Conservation (phyloP, 495 filamentous ascomycete species). For the Penicillium herquei region DNA sequence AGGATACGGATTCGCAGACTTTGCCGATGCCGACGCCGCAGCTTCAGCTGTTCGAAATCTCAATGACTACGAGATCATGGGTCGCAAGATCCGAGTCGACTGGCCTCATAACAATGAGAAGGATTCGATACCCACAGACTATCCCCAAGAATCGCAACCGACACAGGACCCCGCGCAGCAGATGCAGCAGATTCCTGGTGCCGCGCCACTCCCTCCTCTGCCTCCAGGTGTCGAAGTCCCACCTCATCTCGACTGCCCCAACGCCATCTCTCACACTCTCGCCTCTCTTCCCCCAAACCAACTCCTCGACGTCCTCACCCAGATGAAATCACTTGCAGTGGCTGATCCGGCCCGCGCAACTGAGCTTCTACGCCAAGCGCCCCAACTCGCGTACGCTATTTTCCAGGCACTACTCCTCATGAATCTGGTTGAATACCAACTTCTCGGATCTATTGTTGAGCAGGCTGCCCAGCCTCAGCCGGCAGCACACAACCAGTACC, state of each 20-base stretch:
- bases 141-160: conserved; percentile 36
- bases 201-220: conserved; percentile 65
- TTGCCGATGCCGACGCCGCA: conserved; percentile 83
- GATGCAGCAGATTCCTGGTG: conserved; percentile 26
- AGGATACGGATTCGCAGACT: conserved; percentile 95
- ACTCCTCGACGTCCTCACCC: conserved; percentile 87
- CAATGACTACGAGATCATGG: conserved; percentile 95
- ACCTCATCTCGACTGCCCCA: conserved; percentile 75
- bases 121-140: conserved; percentile 61
- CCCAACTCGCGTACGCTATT: conserved; percentile 91
- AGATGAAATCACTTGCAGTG: conserved; percentile 87
- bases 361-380: conserved; percentile 83
- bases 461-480: conserved; percentile 45
- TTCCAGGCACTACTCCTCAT: conserved; percentile 94
- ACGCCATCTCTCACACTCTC: conserved; percentile 88
- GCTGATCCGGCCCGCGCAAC: conserved; percentile 80
- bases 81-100: conserved; percentile 88
- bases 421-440: conserved; percentile 76
- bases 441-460: conserved; percentile 58
- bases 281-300: conserved; percentile 81
- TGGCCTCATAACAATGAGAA: conserved; percentile 89
- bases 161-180: conserved; percentile 23
- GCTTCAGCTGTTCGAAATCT: conserved; percentile 94
- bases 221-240: conserved; percentile 82
- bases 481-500: conserved; percentile 34